phyloP scores from a whole-genome alignment of 495 filamentous ascomycete genomes.

The Ascodesmis nigricans region DNA sequence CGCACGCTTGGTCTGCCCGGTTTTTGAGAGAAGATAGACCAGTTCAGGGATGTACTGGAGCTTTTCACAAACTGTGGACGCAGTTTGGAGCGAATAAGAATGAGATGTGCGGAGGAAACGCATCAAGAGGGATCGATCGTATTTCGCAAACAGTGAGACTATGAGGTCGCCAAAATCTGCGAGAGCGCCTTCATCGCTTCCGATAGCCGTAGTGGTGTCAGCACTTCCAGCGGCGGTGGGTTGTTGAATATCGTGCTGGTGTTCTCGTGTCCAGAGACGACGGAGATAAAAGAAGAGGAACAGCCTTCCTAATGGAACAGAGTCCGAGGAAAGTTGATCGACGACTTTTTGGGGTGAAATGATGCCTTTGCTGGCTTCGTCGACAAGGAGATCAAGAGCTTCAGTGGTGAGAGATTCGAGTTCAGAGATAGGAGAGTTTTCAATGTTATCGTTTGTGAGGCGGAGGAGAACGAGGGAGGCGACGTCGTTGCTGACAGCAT shows the following conservation, averaged over 20 bases:
- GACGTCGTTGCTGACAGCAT: slow-evolving; percentile 70
- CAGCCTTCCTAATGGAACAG: slow-evolving; percentile 26
- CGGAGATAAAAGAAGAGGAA: slow-evolving; percentile 87
- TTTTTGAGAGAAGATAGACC: slow-evolving; percentile 84
- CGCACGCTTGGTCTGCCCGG: slow-evolving; percentile 73
- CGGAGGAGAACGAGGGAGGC: slow-evolving; percentile 69
- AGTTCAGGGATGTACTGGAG: slow-evolving; percentile 65
- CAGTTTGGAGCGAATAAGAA: slow-evolving; percentile 62
- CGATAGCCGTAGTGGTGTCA: neutral
- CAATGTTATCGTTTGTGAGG: slow-evolving; percentile 49
- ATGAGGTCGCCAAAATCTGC: slow-evolving; percentile 68
- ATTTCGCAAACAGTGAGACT: slow-evolving; percentile 63
- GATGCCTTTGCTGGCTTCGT: slow-evolving; percentile 71
- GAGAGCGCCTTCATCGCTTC: slow-evolving; percentile 31
- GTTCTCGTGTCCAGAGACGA: slow-evolving; percentile 39
- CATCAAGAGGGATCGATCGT: slow-evolving; percentile 59
- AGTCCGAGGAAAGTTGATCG: slow-evolving; percentile 36
- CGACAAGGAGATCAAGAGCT: slow-evolving; percentile 65
- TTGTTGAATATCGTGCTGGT: too few relatives aligned
- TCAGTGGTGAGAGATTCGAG: slow-evolving; percentile 59
- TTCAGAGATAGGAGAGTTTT: slow-evolving; percentile 40
- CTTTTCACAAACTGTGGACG: slow-evolving; percentile 55
- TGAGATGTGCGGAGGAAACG: slow-evolving; percentile 67
- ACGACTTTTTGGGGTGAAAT: slow-evolving; percentile 61
- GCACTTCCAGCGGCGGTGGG: slow-evolving; percentile 19